Base-by-base conservation (phyloP, 2,329 filamentous ascomycete species). In the Hawksworthiomyces lignivorus region DNA sequence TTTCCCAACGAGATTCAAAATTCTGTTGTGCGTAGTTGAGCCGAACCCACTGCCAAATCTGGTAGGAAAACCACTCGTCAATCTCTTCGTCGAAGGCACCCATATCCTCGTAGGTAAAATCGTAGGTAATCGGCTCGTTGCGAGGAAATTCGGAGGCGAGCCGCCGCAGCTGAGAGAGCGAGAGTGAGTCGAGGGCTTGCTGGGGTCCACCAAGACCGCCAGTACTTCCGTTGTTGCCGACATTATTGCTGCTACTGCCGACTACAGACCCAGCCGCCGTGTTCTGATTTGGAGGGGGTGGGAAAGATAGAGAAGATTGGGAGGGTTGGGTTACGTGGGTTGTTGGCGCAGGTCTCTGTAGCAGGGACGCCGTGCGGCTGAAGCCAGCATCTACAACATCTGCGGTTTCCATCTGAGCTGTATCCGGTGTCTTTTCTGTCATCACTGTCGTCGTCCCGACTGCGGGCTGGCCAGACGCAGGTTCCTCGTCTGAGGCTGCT, bases 11-110 rank as follows among this genome's bases (percentile, higher is more conserved):
- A 57, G 78, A 76, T 49, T 88, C 77, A 56, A 94, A 97, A 3
- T 82, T 80, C 28, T 78, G 72, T 56, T 86, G 85, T 17, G 85
- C 82, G 40, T 81, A 77, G 40, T 84, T 75, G 36, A 96, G 69
- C 54, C 89, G 82, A 35, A 82, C 74, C 64, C 86, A 85, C 58
- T 97, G 89, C 62, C 85, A 84, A 48, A 87, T 81, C 53, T 84
- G 84, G 63, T 97, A 96, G 40, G 83, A 80, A 62, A 98, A 98
- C 92, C 92, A 98, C 65, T 98, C 92, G 58, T 97, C 87, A 36
- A 98, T 72, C 67, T 98, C 92, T 49, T 92, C 87, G 15, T 85
- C 79, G 53, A 94, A 82, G 1, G 78, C 68, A 18, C 82, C 80
- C 43, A 75, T 74, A 60, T 90, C 84, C 20, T 75, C 68, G 64